A percentile compares a stretch with the other conserved stretches of the same genome.
phyloP scores from a whole-genome alignment of 2,329 filamentous ascomycete species.

The Fusarium falciforme region DNA sequence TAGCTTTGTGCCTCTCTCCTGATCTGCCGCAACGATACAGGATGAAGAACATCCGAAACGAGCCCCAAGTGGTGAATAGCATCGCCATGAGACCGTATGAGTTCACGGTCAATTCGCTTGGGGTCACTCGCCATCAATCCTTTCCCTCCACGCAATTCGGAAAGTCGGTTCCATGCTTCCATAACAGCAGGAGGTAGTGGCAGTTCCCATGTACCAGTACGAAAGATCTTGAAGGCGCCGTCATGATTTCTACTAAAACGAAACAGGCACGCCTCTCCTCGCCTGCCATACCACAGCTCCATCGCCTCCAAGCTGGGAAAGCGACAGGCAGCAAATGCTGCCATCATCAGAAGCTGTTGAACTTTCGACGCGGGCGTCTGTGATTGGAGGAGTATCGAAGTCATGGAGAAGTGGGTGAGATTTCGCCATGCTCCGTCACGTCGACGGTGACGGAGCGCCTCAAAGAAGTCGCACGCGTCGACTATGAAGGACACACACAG shows the following conservation, averaged over 20 bases:
- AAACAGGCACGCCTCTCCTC: conserved; percentile 41
- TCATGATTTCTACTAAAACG: accelerated
- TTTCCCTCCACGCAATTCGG: neutral
- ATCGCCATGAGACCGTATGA: conserved; percentile 36
- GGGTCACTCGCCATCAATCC: conserved; percentile 2
- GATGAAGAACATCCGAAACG: conserved; percentile 29
- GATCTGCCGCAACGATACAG: conserved; percentile 39
- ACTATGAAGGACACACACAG: conserved; percentile 49
- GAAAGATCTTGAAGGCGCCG: conserved; percentile 30
- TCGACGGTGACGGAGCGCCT: conserved; percentile 9
- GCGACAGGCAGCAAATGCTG: conserved; percentile 28
- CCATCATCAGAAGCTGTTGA: neutral
- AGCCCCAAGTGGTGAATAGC: conserved; percentile 40
- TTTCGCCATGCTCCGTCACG: conserved; percentile 45
- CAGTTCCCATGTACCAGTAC: neutral
- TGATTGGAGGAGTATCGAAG: conserved; percentile 47
- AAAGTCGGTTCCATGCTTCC: conserved; percentile 22
- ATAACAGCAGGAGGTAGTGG: neutral
- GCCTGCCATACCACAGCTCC: conserved; percentile 49
- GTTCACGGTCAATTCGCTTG: conserved; percentile 25
- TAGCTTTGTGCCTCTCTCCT: neutral
- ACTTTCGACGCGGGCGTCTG: conserved; percentile 7
- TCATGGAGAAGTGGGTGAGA: conserved; percentile 47
- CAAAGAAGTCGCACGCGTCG: conserved; percentile 49
- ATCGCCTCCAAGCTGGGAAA: conserved; percentile 46